Evolutionary conservation across 2,329 filamentous ascomycete genomes (phyloP).

Genomic region (Pseudocercospora pini-densiflorae): DNA sequence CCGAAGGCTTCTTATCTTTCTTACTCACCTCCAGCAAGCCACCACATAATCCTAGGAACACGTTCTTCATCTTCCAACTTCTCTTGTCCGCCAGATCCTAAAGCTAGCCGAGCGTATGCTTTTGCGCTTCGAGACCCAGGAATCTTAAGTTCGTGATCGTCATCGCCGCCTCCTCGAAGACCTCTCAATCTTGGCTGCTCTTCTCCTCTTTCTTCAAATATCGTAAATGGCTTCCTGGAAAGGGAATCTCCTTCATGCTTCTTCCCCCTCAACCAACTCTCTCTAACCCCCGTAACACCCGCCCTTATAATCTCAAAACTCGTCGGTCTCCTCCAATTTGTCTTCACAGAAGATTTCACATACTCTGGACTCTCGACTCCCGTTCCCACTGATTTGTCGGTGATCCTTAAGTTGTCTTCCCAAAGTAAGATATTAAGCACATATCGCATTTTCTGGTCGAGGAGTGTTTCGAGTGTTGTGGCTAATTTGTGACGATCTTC

Average conservation of each 20-base stretch:
- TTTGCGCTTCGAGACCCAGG: constrained; percentile 10
- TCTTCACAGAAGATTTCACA: not conserved
- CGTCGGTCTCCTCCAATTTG: constrained; percentile 6
- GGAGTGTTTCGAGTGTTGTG: not conserved
- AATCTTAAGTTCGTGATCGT: not conserved
- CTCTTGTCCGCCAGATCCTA: not conserved
- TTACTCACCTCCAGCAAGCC: constrained; percentile 15
- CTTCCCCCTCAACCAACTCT: not conserved
- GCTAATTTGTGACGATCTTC: constrained; percentile 10
- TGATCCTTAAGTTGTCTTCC: constrained; percentile 3
- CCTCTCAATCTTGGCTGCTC: not conserved
- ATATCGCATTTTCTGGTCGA: constrained; percentile 1
- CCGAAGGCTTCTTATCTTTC: too few relatives aligned
- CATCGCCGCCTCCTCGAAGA: constrained; percentile 15
- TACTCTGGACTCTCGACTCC: constrained; percentile 5
- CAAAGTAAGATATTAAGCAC: constrained; percentile 10
- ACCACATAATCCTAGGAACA: constrained; percentile 15
- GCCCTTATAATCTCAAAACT: constrained; percentile 5
- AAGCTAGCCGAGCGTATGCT: not conserved
- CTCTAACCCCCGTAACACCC: not conserved
- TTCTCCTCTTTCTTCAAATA: not conserved
- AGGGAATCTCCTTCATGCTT: too few relatives aligned
- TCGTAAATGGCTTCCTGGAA: not conserved
- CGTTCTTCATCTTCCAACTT: constrained; percentile 15
- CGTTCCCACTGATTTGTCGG: constrained; percentile 3